Base-by-base conservation (phyloP, 768 basidiomycete species). In the Fibroporia radiculosa region DNA sequence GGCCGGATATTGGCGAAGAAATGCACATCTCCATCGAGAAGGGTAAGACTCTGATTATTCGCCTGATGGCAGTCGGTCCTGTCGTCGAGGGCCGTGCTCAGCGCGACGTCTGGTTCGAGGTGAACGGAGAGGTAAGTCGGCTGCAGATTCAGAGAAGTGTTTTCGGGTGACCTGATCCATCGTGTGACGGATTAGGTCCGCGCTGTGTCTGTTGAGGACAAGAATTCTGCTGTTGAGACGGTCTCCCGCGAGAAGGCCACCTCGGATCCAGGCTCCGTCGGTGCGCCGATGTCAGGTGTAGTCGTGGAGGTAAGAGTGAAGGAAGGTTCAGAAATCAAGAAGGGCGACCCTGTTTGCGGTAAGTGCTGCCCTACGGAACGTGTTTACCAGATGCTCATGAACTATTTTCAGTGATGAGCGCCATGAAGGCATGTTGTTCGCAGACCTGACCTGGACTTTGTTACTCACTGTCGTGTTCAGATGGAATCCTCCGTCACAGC, bases 401-500 rank as follows among this genome's bases (percentile, higher is more conserved):
- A n/a, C 49, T 48, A 39, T 47, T 36, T 55, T 25, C 56, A 87
- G 90, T 97, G 49, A 70, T 96, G 66, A 93, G 89, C 63, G 95
- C 95, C 13, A 97, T 97, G 95, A 93, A 95, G 84, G 89, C 77
- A 56, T 65, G 75, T 58, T 49, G 45, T 26, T 44, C 13, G 41
- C 34, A 27, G 32, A 31, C 42, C 39, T 44, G 25, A 27, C n/a
- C 22, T 25, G 20, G 3, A 20, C 23, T 22, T 20, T 29, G 54
- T 58, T 48, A 60, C 52, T 49, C 40, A 51, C 45, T 33, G 10
- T 14, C 28, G 16, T 45, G 33, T 50, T 52, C 57, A 93, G 92
- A 97, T 98, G 95, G 95, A 99, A 70, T 92, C 89, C 50, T 82
- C 89, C 51, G 92, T 98, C 36, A 95, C 92, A 24, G 87, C 93